phyloP scores from a whole-genome alignment of 1,284 basidiomycete species.

The Cryptococcus sp. region DNA sequence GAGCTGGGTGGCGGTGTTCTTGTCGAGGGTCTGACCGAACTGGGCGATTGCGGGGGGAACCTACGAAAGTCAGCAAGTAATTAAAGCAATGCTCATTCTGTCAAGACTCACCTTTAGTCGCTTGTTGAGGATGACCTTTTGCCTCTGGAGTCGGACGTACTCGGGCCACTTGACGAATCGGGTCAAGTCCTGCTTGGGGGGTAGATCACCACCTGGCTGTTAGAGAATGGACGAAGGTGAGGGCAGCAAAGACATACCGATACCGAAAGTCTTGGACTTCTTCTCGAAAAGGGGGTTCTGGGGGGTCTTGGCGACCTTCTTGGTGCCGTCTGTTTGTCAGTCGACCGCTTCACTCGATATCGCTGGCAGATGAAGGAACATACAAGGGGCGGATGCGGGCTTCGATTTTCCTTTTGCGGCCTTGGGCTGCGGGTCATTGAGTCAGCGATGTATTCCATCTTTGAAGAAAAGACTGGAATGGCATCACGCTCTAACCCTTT shows the following conservation, averaged over 20 bases:
- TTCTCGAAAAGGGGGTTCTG: conserved; percentile 98
- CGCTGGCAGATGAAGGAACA: conserved; percentile 11
- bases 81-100: no score
- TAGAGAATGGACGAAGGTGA: background rate
- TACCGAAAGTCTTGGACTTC: conserved; percentile 86
- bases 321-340: conserved; percentile 57
- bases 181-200: conserved; percentile 83
- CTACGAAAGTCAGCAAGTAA: conserved; percentile 11
- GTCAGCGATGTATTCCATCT: conserved; percentile 29
- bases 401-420: conserved; percentile 49
- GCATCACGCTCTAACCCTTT: conserved; percentile 32
- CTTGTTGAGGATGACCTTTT: conserved; percentile 98
- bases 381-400: conserved; percentile 48
- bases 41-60: conserved; percentile 97
- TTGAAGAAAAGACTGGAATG: conserved; percentile 11
- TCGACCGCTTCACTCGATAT: background rate
- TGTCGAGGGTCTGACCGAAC: conserved; percentile 97
- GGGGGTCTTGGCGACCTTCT: conserved; percentile 65
- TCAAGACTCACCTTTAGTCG: conserved; percentile 67
- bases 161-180: conserved; percentile 99
- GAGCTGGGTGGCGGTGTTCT: conserved; percentile 97
- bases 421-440: conserved; percentile 50
- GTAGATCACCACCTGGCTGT: conserved; percentile 81
- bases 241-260: conserved; percentile 59
- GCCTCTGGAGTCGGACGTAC: conserved; percentile 96